Evolutionary conservation across 2,329 filamentous ascomycete genomes (phyloP).

Genomic region (Verticillium alfalfae): DNA sequence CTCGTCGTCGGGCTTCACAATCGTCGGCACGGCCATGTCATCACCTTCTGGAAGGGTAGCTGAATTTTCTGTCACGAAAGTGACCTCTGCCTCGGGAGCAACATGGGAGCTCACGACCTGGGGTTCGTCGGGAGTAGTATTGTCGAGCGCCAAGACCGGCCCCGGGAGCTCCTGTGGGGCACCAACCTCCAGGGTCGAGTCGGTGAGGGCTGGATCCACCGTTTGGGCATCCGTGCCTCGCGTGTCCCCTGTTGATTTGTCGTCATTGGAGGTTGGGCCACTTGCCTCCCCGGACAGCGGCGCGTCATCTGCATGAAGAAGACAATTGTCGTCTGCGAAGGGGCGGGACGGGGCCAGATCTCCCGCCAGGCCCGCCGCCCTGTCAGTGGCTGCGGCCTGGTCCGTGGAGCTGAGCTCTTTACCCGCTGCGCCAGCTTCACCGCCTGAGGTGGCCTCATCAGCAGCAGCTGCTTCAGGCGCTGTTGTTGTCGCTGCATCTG

Average conservation of each 20-base stretch:
- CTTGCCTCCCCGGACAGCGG: not conserved
- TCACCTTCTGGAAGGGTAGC: not conserved
- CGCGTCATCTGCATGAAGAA: conserved; percentile 10
- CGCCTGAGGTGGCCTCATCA: not conserved
- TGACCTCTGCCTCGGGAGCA: conserved; percentile 6
- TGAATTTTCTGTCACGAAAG: conserved; percentile 1
- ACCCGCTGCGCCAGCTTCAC: conserved; percentile 1
- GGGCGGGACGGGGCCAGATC: not conserved
- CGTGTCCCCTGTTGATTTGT: conserved; percentile 12
- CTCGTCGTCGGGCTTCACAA: conserved; percentile 14
- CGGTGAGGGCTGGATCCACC: conserved; percentile 12
- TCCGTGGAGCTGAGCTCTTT: not conserved
- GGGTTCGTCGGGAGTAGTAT: conserved; percentile 12
- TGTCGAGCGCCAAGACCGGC: conserved; percentile 8
- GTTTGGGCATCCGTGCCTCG: conserved; percentile 11
- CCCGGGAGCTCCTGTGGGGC: conserved; percentile 10
- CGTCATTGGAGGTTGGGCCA: not conserved
- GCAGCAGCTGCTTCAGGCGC: too few relatives aligned
- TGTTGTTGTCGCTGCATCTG: too few relatives aligned
- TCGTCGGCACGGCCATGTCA: conserved; percentile 9
- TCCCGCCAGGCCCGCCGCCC: not conserved
- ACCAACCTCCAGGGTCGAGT: conserved; percentile 11
- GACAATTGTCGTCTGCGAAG: not conserved
- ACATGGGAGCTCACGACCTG: conserved; percentile 6
- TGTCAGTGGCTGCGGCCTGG: not conserved